phyloP scores from a whole-genome alignment of 768 basidiomycete genomes.

The Lentinula edodes region DNA sequence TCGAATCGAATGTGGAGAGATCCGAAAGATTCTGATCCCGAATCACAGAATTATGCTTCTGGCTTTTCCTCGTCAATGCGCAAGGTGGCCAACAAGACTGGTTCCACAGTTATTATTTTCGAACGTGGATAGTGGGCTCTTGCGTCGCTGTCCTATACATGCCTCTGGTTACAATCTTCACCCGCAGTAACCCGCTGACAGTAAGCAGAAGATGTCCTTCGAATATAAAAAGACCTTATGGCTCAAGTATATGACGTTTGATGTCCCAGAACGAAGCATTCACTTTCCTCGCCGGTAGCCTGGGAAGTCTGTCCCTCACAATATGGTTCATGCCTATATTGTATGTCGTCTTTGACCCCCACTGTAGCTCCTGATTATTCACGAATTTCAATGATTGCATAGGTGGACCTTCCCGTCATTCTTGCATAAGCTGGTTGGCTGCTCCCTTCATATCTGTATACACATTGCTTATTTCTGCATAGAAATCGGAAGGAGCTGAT shows the following conservation, averaged over 20 bases:
- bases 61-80: conserved; percentile 76
- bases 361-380: neutral
- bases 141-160: conserved; percentile 53
- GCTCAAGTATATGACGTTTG: neutral
- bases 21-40: neutral
- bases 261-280: conserved; percentile 47
- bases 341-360: conserved; percentile 27
- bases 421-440: conserved; percentile 50
- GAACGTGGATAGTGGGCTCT: conserved; percentile 66
- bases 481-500: conserved; percentile 64
- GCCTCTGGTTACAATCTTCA: conserved; percentile 65
- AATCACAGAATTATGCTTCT: conserved; percentile 72
- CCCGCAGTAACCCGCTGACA: conserved; percentile 51
- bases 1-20: neutral
- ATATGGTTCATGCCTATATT: conserved; percentile 70
- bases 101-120: conserved; percentile 75
- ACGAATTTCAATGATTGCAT: neutral
- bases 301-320: conserved; percentile 66
- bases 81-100: conserved; percentile 61
- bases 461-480: conserved; percentile 2
- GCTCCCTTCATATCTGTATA: neutral
- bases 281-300: conserved; percentile 62
- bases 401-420: conserved; percentile 68
- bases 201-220: conserved; percentile 27
- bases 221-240: conserved; percentile 8